Evolutionary conservation across 2,329 filamentous ascomycete genomes (phyloP), one percentile per base, ranked within the genome.

Genomic region (Bipolaris cookei): DNA sequence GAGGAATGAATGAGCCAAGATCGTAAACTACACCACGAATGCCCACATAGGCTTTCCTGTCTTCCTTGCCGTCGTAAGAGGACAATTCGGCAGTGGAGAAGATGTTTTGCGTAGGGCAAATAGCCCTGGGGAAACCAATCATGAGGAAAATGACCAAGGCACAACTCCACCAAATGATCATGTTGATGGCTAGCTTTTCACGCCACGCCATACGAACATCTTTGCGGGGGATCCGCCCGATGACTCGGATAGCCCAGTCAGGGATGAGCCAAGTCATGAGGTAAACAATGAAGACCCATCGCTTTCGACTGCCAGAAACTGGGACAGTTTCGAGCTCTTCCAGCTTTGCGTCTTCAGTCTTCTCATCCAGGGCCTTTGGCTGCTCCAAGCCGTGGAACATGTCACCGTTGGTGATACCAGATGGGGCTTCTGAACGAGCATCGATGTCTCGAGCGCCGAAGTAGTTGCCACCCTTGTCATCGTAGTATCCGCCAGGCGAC

Each of bases 311-410:
- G 5, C 87, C 81, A 47, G 90, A 94, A 58, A 91, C 86, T 43
- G 86, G 86, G 62, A 89, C 86, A 69, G 93, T 91, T 63, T 99
- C 95, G 2, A 99, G 91, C 76, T 97, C 94, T 58, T 91, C 87
- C 78, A 97, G 86, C 14, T 91, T 88, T 77, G 94, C 92, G 65
- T 96, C 91, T 64, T 97, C 96, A 59, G 91, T 91, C 65, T 96
- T 94, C 78, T 98, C 94, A 0, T 94, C 91, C 86, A 99, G 92
- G 73, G 97, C 91, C 74, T 96, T 90, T 62, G 92, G 87, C 6
- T 94, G 97, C 66, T 98, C 94, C 6, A 98, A 83, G 69, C 97
- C 97, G 71, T 92, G 91, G 83, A 99, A 99, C 94, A 99, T 97
- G 74, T 99, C 95, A 6, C 95, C 63, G 51, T 86, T 90, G 45